These are phyloP conservation scores for Aureobasidium uvarum DNA, from an alignment of 2,329 filamentous ascomycete species.

Conservation along the genomic window DNA sequence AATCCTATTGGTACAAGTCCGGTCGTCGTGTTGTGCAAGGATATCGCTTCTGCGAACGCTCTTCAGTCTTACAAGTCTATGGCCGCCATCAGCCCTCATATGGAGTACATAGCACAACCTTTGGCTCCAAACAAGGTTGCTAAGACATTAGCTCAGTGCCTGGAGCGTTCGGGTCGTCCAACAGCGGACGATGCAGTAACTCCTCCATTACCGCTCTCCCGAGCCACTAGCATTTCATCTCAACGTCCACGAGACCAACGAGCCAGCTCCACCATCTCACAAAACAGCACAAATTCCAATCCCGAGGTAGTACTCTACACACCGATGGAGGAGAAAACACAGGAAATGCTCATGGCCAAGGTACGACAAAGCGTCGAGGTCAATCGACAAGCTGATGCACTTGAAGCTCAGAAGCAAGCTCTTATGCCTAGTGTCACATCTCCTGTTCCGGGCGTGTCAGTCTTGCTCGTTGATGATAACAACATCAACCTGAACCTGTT, in stretches of 20 bases:
- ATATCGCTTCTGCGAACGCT: slow-evolving; percentile 18
- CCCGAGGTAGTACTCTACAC: slow-evolving; percentile 12
- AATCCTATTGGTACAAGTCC: neutral
- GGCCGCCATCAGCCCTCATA: neutral
- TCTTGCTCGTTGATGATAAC: slow-evolving; percentile 40
- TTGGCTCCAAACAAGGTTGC: slow-evolving; percentile 23
- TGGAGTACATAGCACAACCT: slow-evolving; percentile 25
- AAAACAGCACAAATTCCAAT: neutral
- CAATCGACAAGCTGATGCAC: neutral
- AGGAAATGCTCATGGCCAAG: neutral
- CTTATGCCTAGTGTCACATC: neutral
- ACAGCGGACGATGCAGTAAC: neutral
- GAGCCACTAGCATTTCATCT: neutral
- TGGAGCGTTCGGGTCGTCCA: slow-evolving; percentile 22
- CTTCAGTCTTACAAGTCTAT: slow-evolving; percentile 9
- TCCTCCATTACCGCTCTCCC: neutral
- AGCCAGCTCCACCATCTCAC: neutral
- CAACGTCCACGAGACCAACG: neutral
- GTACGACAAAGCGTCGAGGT: neutral
- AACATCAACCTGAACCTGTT: slow-evolving; percentile 36
- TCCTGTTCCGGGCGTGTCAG: slow-evolving; percentile 2
- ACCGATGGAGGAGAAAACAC: neutral
- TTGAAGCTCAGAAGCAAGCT: slow-evolving; percentile 13
- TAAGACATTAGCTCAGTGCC: slow-evolving; percentile 30
- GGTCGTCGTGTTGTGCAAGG: slow-evolving; percentile 17